These are phyloP conservation scores for Herpetomonas samuelpessoai DNA, from an alignment of 208 protist species.

Conservation along the genomic window DNA sequence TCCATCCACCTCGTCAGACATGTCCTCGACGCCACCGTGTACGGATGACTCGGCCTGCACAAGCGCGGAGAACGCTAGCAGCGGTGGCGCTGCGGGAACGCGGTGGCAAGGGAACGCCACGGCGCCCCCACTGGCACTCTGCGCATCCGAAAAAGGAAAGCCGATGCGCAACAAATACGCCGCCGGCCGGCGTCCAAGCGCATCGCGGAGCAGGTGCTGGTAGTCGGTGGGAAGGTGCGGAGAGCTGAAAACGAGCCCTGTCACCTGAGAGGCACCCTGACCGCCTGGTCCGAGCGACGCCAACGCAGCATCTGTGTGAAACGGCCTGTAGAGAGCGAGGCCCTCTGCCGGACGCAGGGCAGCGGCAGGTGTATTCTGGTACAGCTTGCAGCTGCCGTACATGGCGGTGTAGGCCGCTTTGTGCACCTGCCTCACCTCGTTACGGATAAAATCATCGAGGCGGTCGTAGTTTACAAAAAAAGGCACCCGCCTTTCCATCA, in stretches of 20 bases:
- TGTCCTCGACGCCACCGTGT: background rate
- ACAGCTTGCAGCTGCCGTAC: conserved; percentile 38
- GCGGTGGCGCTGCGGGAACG: conserved; percentile 22
- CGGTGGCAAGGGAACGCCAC: conserved; percentile 25
- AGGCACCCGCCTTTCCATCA: conserved; percentile 23
- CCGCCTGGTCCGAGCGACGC: background rate
- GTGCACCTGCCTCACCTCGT: conserved; percentile 43
- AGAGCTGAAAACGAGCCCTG: conserved; percentile 13
- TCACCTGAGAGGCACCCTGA: too few relatives aligned
- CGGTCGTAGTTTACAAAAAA: conserved; percentile 34
- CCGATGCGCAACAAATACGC: conserved; percentile 27
- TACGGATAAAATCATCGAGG: conserved; percentile 36
- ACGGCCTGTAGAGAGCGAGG: conserved; percentile 40
- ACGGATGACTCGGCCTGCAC: background rate
- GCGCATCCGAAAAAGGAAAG: conserved; percentile 27
- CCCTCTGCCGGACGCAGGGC: conserved; percentile 26
- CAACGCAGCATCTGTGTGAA: conserved; percentile 12
- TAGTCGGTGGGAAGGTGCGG: conserved; percentile 31
- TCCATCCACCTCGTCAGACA: conserved; percentile 3
- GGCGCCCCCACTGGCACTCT: conserved; percentile 8
- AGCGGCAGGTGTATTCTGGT: conserved; percentile 27
- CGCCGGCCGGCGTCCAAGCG: conserved; percentile 17
- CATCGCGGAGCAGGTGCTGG: conserved; percentile 29
- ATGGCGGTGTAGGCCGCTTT: conserved; percentile 48
- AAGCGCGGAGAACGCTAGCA: background rate